These are phyloP conservation scores for Lunasporangiospora selenospora DNA, from an alignment of 192 early-diverging fungal genomes.

Conservation along the genomic window DNA sequence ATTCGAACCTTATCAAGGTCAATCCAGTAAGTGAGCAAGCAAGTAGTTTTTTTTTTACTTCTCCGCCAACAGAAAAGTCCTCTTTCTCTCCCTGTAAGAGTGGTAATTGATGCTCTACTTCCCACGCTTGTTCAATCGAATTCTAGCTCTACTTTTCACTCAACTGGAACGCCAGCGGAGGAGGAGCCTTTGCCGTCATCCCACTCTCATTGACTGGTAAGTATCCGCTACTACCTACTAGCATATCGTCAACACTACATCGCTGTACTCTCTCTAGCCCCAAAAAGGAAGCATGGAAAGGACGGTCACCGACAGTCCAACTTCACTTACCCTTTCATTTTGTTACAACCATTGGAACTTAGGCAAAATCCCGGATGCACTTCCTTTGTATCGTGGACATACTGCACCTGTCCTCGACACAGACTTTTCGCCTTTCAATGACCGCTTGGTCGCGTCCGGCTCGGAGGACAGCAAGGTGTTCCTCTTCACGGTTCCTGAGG, in stretches of 20 bases:
- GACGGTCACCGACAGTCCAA: neutral
- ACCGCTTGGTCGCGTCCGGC: constrained; percentile 86
- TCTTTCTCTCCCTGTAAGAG: too few species aligned
- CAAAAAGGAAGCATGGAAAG: too few species aligned
- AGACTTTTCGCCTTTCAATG: constrained; percentile 95
- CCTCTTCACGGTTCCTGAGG: constrained; percentile 93
- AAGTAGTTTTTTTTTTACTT: neutral
- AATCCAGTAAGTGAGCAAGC: constrained; percentile 71
- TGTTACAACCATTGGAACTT: neutral
- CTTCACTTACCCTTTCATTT: neutral
- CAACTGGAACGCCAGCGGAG: constrained; percentile 79
- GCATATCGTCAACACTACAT: too few species aligned
- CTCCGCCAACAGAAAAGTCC: neutral
- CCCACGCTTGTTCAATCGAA: neutral
- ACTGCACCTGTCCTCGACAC: constrained; percentile 95
- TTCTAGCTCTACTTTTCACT: constrained; percentile 62
- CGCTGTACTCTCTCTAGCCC: too few species aligned
- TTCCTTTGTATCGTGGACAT: constrained; percentile 88
- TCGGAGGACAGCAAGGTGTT: constrained; percentile 82
- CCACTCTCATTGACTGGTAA: constrained; percentile 66
- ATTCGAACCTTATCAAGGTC: constrained; percentile 90
- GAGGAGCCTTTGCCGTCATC: constrained; percentile 93
- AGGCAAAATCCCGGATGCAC: constrained; percentile 86
- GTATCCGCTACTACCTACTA: constrained; percentile 1
- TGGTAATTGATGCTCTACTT: too few species aligned